These are phyloP conservation scores for Penicillium antarcticum DNA, from an alignment of 495 filamentous ascomycete genomes.

Conservation along the genomic window DNA sequence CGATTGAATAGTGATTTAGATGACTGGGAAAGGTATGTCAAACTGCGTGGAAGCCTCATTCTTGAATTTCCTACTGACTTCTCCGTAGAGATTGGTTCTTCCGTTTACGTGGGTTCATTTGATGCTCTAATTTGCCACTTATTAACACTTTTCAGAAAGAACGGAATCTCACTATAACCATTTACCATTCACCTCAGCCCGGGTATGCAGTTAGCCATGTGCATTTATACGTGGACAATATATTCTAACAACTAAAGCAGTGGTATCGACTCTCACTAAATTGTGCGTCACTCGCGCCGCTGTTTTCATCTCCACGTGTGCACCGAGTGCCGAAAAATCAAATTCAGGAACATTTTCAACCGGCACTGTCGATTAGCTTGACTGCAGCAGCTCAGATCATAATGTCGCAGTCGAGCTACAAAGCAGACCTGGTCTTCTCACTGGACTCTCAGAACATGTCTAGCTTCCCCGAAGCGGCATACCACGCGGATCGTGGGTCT, in stretches of 20 bases:
- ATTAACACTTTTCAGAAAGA: not conserved
- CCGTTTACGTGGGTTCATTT: not conserved
- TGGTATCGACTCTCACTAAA: constrained; percentile 20
- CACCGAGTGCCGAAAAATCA: not conserved
- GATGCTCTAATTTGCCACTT: not conserved
- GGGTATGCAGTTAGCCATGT: constrained; percentile 3
- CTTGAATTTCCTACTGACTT: not conserved
- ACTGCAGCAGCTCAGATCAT: constrained; percentile 17
- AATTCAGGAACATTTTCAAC: not conserved
- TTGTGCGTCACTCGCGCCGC: constrained; percentile 10
- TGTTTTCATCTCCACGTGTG: constrained; percentile 3
- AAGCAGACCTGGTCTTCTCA: constrained; percentile 5
- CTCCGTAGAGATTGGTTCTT: not conserved
- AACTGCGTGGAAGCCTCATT: not conserved
- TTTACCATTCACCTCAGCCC: constrained; percentile 14
- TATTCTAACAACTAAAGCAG: not conserved
- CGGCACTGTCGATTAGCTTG: constrained; percentile 7
- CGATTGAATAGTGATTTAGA: constrained; percentile 12
- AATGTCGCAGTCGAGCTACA: constrained; percentile 8
- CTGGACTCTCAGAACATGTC: constrained; percentile 8
- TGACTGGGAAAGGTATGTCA: constrained; percentile 13
- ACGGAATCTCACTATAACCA: constrained; percentile 15
- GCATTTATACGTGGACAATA: not conserved
- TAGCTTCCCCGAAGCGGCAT: constrained; percentile 12
- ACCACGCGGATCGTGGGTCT: constrained; percentile 6